A percentile compares a stretch with the other conserved stretches of the same genome.
Evolutionary conservation across 768 basidiomycete genomes (phyloP).

Genomic region (Lactarius sp.): DNA sequence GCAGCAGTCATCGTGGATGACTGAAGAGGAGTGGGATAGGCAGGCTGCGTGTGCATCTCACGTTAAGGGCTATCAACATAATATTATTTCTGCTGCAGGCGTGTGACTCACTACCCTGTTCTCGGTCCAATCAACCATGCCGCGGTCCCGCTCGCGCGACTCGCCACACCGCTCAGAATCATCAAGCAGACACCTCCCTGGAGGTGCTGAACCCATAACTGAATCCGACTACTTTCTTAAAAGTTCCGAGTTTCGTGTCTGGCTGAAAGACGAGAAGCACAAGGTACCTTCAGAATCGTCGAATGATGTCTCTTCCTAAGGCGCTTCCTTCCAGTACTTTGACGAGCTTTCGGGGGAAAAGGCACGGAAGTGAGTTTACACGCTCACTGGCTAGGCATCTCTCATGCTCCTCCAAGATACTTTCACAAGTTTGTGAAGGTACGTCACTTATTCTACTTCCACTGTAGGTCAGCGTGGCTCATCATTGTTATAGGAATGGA

Average conservation of each 20-base stretch:
- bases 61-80: conserved; percentile 1
- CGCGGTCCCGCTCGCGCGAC: conserved; percentile 20
- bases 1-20: conserved; percentile 16
- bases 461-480: neutral
- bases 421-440: conserved; percentile 92
- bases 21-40: neutral
- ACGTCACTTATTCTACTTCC: conserved; percentile 25
- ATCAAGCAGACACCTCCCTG: conserved; percentile 40
- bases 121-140: conserved; percentile 7
- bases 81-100: neutral
- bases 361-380: conserved; percentile 57
- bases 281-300: conserved; percentile 40
- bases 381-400: conserved; percentile 28
- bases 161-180: conserved; percentile 12
- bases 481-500: conserved; percentile 57
- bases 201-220: conserved; percentile 56
- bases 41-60: neutral
- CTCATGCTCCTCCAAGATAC: conserved; percentile 48
- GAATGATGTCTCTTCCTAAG: conserved; percentile 4
- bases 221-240: conserved; percentile 89
- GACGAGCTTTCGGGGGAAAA: conserved; percentile 80
- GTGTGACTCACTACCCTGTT: neutral
- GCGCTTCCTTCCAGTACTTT: conserved; percentile 56
- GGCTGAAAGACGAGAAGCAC: conserved; percentile 72
- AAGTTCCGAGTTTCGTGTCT: conserved; percentile 78